phyloP scores from a whole-genome alignment of 495 filamentous ascomycete genomes.

The Friedmanniomyces simplex region DNA sequence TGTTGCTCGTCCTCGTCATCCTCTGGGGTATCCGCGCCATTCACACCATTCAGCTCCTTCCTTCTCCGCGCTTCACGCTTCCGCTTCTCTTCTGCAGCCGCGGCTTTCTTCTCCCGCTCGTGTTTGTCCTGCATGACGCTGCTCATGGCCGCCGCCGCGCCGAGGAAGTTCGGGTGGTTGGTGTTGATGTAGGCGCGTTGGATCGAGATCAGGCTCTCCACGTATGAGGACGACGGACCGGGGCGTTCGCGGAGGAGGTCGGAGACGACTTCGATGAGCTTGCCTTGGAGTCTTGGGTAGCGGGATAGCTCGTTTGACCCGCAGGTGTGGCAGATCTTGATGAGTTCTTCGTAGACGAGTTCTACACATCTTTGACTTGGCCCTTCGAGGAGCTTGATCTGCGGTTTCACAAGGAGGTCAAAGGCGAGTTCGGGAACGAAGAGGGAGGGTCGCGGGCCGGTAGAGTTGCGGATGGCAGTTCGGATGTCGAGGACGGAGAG shows the following conservation, averaged over 20 bases:
- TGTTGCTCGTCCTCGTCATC: slow-evolving; percentile 48
- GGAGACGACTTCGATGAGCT: slow-evolving; percentile 96
- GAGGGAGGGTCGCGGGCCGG: slow-evolving; percentile 84
- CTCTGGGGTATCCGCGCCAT: slow-evolving; percentile 59
- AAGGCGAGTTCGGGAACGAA: slow-evolving; percentile 98
- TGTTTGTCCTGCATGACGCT: slow-evolving; percentile 89
- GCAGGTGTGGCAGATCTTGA: slow-evolving; percentile 99
- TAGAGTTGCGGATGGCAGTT: slow-evolving; percentile 97
- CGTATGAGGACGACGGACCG: slow-evolving; percentile 78
- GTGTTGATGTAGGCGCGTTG: slow-evolving; percentile 99
- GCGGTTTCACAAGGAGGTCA: slow-evolving; percentile 92
- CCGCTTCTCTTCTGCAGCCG: slow-evolving; percentile 69
- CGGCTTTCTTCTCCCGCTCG: slow-evolving; percentile 75
- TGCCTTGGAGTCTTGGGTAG: slow-evolving; percentile 89
- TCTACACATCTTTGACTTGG: slow-evolving; percentile 95
- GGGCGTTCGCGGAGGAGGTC: slow-evolving; percentile 88
- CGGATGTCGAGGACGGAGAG: slow-evolving; percentile 94
- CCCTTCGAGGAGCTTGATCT: slow-evolving; percentile 94
- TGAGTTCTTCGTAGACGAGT: slow-evolving; percentile 95
- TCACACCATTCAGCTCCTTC: slow-evolving; percentile 65
- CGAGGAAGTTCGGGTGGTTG: slow-evolving; percentile 97
- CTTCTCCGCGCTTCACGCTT: slow-evolving; percentile 70
- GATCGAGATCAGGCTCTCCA: slow-evolving; percentile 92
- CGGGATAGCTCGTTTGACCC: slow-evolving; percentile 85
- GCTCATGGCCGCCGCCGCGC: slow-evolving; percentile 95